Evolutionary conservation across 1,139 yeast genomes (phyloP), one percentile per base, ranked within the genome.

Genomic region (Blastobotrys malaysiensis): DNA sequence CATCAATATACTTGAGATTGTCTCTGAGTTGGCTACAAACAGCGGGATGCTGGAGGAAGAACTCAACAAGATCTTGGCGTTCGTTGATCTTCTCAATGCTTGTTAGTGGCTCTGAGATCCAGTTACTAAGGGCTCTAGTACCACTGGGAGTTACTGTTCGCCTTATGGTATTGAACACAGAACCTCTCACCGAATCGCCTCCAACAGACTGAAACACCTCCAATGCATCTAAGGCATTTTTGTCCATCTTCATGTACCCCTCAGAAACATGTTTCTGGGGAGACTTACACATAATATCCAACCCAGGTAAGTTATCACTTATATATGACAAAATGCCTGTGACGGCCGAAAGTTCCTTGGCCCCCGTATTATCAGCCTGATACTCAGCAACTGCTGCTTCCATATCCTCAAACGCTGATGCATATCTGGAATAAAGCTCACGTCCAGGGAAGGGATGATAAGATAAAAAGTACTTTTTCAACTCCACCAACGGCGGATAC

Each of bases 81-180:
- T 68, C 63, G 21, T 69, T 68, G 20, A 93, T 82, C 57, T 80
- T 86, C 0, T 65, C 63, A 0, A 80, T 62, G 61, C 85, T 80
- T 4, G 86, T 75, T 0, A 88, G 77, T 0, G 99, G 99, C 0
- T 91, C 83, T 19, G 88, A 77, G 2, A 93, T 71, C 97, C 98
- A 90, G 53, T 84, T 84, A 2, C 84, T 79, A 18, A 93, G 72
- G 20, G 87, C 65, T 49, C 99, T 74, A 0, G 96, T 74, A 0
- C 99, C 99, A 0, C 95, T 82, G 0, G 84, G 78, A 0, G 99
- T 89, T 1, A 80, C 80, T 0, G 98, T 93, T 54, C 86, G 73
- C 56, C 81, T 80, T 7, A 93, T 78, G 0, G 88, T 78, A 16
- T 82, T 79, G 11, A 88, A 72, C 16, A 93, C 70, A 0, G 97